These are phyloP conservation scores for Adansonia gregorii DNA, from an alignment of 441 rosid genomes.

Conservation along the genomic window DNA sequence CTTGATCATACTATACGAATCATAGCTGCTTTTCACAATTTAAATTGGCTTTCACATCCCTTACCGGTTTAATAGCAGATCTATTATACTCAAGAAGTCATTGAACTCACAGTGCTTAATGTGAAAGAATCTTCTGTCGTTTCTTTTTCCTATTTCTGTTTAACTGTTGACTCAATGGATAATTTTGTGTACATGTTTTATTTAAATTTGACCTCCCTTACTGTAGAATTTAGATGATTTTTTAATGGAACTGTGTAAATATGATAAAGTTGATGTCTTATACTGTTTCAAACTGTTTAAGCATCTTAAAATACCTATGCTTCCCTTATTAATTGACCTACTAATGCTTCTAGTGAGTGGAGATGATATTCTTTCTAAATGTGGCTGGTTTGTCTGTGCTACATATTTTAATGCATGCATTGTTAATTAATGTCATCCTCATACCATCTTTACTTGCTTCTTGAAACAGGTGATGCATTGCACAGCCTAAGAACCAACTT, in stretches of 20 bases:
- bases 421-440: not conserved
- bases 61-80: slow-evolving; percentile 14
- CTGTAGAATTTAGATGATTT: not conserved
- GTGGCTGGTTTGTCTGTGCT: not conserved
- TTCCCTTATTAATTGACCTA: not conserved
- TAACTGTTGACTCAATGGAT: not conserved
- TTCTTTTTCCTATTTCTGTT: not conserved
- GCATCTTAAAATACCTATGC: not conserved
- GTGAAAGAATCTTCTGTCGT: not conserved
- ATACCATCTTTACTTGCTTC: slow-evolving; percentile 19
- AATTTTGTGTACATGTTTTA: not conserved
- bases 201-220: not conserved
- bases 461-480: slow-evolving; percentile 84
- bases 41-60: slow-evolving; percentile 2
- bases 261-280: slow-evolving; percentile 3
- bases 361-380: not conserved
- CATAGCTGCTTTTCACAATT: not conserved
- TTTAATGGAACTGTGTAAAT: not conserved
- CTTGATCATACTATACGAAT: slow-evolving; percentile 14
- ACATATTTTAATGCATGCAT: not conserved
- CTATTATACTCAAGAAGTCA: not conserved
- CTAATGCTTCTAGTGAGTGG: not conserved
- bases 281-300: not conserved
- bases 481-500: slow-evolving; percentile 75
- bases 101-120: not conserved